These are phyloP conservation scores for Dispira simplex DNA, from an alignment of 192 early-diverging fungal species.

Conservation along the genomic window DNA sequence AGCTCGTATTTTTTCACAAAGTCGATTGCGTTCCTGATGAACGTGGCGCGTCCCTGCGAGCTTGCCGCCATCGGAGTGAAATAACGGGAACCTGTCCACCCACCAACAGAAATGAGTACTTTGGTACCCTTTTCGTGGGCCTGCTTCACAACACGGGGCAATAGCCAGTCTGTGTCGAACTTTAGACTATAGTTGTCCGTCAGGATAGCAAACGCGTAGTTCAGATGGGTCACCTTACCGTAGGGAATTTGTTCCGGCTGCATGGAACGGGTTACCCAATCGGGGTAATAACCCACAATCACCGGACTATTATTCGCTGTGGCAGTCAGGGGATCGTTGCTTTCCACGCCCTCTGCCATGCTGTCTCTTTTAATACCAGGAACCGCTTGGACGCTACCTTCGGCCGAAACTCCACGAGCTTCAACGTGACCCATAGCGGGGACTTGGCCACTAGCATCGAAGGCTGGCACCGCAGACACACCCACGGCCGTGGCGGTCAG, in stretches of 20 bases:
- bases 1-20: conserved; percentile 33
- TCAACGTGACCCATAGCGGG: too few species aligned
- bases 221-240: conserved; percentile 42
- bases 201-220: conserved; percentile 45
- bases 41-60: conserved; percentile 19
- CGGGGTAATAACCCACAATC: conserved; percentile 4
- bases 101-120: conserved; percentile 46
- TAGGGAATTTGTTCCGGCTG: not conserved
- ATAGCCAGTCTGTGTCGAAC: conserved; percentile 17
- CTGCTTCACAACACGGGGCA: conserved; percentile 25
- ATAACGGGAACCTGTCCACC: conserved; percentile 47
- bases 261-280: not conserved
- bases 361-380: too few species aligned
- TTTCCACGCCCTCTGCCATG: too few species aligned
- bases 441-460: too few species aligned
- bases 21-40: conserved; percentile 32
- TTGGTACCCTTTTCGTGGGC: conserved; percentile 31
- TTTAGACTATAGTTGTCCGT: conserved; percentile 19
- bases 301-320: not conserved
- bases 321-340: too few species aligned
- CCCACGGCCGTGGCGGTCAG: too few species aligned
- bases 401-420: too few species aligned
- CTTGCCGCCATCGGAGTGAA: conserved; percentile 35
- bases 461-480: too few species aligned
- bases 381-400: too few species aligned